Base-by-base conservation (phyloP, 345 rosid genomes). In the Streptanthus diversifolius region DNA sequence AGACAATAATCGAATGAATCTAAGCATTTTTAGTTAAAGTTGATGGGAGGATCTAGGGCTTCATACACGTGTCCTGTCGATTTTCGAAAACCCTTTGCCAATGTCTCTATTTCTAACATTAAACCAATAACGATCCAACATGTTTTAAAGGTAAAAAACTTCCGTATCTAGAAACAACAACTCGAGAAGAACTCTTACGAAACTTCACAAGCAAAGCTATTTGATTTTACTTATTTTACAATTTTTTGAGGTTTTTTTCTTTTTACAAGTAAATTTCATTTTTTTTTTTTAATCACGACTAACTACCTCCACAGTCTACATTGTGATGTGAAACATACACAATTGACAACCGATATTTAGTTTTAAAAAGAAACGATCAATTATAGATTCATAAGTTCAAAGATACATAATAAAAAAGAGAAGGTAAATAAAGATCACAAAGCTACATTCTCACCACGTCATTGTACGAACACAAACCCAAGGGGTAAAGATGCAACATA, bases 391-490 rank as follows among this genome's bases (percentile, higher is more conserved):
- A 63, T 69, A 69, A 18, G 36, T 55, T 45, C 65, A 54, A 61
- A 3, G 27, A 22, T 51, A 52, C 54, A 52, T 52, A 63, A 33
- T 47, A 75, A 30, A 33, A 56, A 44, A 17, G 25, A 59, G 2
- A 56, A 65, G 44, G 22, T 11, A 4, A 6, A 32, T 13, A 19
- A 29, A 30, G 29, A 67, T n/a, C 63, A 74, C 64, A 75, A 54
- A 60, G 70, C 41, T 60, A 75, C 62, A 59, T 8, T 61, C 63
- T 68, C 69, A 68, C 69, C 63, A 68, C 5, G 67, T 58, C 72
- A 74, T 66, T 58, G 67, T 39, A 39, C 74, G 53, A 33, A 45
- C 9, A 22, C 39, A 27, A 75, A 68, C 68, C 55, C 69, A 33
- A 68, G 61, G 12, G 55, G 48, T 44, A 48, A 22, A 67, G 6